Conservation (phyloP, 805 yeast genomes). For the Yarrowia sp. region DNA sequence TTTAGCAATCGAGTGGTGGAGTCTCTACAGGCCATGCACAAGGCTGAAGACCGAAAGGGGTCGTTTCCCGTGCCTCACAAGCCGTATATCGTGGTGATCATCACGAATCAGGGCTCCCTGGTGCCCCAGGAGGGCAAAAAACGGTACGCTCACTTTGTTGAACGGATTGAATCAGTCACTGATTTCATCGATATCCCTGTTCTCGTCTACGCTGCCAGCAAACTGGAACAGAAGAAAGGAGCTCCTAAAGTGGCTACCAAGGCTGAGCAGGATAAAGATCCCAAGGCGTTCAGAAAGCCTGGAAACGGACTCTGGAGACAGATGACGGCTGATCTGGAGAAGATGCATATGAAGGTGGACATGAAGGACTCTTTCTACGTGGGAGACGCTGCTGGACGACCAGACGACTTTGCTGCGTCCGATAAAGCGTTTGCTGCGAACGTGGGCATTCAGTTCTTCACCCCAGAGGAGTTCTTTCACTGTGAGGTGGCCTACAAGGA, state of each 20-base stretch:
- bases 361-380: constrained; percentile 63
- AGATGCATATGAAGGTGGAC: constrained; percentile 51
- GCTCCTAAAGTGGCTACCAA: constrained; percentile 43
- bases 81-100: constrained; percentile 63
- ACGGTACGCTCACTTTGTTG: constrained; percentile 51
- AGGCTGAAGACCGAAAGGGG: constrained; percentile 29
- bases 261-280: constrained; percentile 32
- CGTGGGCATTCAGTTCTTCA: constrained; percentile 60
- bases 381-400: constrained; percentile 98
- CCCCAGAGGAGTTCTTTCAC: constrained; percentile 76
- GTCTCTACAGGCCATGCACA: constrained; percentile 17
- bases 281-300: constrained; percentile 66
- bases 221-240: constrained; percentile 53
- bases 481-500: neutral
- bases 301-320: constrained; percentile 75
- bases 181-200: constrained; percentile 48
- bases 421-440: constrained; percentile 74
- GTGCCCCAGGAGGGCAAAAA: constrained; percentile 51
- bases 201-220: constrained; percentile 71
- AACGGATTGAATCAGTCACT: constrained; percentile 46
- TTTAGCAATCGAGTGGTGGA: constrained; percentile 47
- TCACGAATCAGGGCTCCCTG: constrained; percentile 86
- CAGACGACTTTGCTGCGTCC: constrained; percentile 77
- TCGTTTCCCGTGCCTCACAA: constrained; percentile 42
- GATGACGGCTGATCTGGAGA: constrained; percentile 54